Evolutionary conservation across 352 stramenopile genomes (phyloP).

Genomic region (Peronospora belbahrii): DNA sequence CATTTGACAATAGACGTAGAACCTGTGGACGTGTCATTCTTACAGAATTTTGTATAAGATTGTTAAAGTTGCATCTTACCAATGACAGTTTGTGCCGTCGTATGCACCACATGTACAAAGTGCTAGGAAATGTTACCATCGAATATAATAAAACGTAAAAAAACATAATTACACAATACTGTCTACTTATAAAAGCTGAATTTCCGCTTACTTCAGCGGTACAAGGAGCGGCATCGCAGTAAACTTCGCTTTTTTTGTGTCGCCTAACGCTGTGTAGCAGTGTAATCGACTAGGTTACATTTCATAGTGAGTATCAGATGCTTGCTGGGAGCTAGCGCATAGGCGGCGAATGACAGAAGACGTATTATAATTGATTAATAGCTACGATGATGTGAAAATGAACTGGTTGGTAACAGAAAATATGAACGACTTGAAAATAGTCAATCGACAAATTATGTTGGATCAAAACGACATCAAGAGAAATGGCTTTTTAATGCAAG

Average conservation of each 20-base stretch:
- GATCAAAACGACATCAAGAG: too few species aligned
- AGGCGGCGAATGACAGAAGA: neutral
- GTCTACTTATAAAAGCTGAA: neutral
- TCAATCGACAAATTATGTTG: too few species aligned
- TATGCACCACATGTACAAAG: constrained; percentile 89
- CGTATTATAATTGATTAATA: constrained; percentile 20
- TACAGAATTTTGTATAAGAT: neutral
- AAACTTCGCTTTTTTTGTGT: constrained; percentile 96
- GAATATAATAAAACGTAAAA: constrained; percentile 2
- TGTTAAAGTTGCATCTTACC: constrained; percentile 29
- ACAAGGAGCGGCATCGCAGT: constrained; percentile 89
- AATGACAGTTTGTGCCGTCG: constrained; percentile 87
- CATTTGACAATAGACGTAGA: neutral
- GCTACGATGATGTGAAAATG: constrained; percentile 1
- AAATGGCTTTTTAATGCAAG: too few species aligned
- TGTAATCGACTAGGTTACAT: constrained; percentile 88
- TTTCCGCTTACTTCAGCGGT: constrained; percentile 59
- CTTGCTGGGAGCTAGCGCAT: neutral
- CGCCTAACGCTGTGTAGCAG: constrained; percentile 92
- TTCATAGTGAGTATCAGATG: neutral
- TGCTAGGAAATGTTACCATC: constrained; percentile 92
- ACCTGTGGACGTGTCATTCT: neutral
- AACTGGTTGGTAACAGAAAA: too few species aligned
- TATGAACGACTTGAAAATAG: too few species aligned
- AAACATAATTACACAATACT: neutral